Percentiles rank a stretch among this genome's conserved stretches.
Evolutionary conservation across 2,329 filamentous ascomycete genomes (phyloP).

Genomic region (Teratosphaeria nubilosa): DNA sequence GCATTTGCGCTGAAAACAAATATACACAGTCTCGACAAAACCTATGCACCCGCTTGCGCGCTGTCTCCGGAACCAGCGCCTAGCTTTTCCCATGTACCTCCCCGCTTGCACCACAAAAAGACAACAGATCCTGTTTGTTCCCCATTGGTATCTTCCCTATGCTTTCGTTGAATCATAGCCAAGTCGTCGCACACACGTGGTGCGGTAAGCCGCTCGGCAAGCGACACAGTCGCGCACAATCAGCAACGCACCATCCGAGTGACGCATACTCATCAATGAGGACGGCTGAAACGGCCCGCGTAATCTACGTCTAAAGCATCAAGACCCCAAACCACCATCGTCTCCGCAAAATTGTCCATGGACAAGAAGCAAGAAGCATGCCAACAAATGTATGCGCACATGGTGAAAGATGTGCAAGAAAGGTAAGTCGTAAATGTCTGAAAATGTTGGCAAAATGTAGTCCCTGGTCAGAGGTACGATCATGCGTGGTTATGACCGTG

Average conservation of each 20-base stretch:
- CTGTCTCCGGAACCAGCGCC: not conserved
- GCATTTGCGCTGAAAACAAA: not conserved
- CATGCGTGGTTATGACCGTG: not conserved
- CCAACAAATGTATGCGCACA: not conserved
- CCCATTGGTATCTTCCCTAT: not conserved
- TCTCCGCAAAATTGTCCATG: not conserved
- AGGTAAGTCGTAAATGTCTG: not conserved
- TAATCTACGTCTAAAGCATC: not conserved
- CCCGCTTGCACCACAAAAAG: not conserved
- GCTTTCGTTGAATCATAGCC: not conserved
- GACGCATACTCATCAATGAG: not conserved
- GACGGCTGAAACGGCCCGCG: not conserved
- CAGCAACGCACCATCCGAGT: not conserved
- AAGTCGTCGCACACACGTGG: not conserved
- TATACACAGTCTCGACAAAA: not conserved
- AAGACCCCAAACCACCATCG: not conserved
- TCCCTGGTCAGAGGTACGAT: not conserved
- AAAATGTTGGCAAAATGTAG: not conserved
- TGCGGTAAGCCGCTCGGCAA: not conserved
- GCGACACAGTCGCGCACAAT: not conserved
- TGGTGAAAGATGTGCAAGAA: not conserved
- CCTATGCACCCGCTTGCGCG: not conserved
- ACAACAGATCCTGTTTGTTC: not conserved
- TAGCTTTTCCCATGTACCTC: not conserved
- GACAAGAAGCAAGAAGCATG: not conserved